Evolutionary conservation across 2,329 filamentous ascomycete species (phyloP).

Genomic region (Paecilomyces variotii): DNA sequence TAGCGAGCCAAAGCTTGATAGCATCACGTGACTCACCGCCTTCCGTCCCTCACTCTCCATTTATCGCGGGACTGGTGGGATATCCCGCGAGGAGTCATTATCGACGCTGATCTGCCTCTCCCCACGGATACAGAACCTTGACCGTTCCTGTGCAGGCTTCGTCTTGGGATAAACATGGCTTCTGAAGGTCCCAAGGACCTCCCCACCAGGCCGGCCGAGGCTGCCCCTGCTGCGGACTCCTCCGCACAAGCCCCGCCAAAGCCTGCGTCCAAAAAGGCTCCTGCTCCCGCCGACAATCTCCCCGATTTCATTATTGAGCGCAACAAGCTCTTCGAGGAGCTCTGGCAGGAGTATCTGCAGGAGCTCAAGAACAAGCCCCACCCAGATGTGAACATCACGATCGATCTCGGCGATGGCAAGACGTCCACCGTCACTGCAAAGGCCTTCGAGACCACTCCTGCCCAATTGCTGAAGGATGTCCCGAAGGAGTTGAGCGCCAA

Average conservation of each 20-base stretch:
- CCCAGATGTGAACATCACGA: slow-evolving; percentile 41
- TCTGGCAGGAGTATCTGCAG: slow-evolving; percentile 76
- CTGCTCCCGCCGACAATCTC: slow-evolving; percentile 31
- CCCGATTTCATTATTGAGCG: slow-evolving; percentile 77
- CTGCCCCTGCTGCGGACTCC: slow-evolving; percentile 12
- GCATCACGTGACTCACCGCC: slow-evolving; percentile 28
- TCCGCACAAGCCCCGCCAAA: slow-evolving; percentile 25
- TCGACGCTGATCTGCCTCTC: slow-evolving; percentile 8
- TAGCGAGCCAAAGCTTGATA: slow-evolving; percentile 23
- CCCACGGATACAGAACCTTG: not conserved
- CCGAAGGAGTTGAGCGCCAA: slow-evolving; percentile 78
- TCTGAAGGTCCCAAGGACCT: slow-evolving; percentile 28
- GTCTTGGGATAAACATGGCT: slow-evolving; percentile 19
- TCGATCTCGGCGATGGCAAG: slow-evolving; percentile 36
- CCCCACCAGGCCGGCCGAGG: slow-evolving; percentile 25
- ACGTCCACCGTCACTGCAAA: slow-evolving; percentile 50
- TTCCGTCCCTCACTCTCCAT: slow-evolving; percentile 17
- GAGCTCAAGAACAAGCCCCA: slow-evolving; percentile 53
- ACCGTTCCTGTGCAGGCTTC: not conserved
- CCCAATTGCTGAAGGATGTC: slow-evolving; percentile 68
- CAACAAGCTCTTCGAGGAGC: slow-evolving; percentile 76
- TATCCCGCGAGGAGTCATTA: not conserved
- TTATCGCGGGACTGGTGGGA: not conserved
- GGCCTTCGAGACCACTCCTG: slow-evolving; percentile 87
- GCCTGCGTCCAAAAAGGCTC: slow-evolving; percentile 19